A percentile compares a stretch with the other conserved stretches of the same genome.
phyloP scores from a whole-genome alignment of 306 rosid genomes.

The Quercus gilva region DNA sequence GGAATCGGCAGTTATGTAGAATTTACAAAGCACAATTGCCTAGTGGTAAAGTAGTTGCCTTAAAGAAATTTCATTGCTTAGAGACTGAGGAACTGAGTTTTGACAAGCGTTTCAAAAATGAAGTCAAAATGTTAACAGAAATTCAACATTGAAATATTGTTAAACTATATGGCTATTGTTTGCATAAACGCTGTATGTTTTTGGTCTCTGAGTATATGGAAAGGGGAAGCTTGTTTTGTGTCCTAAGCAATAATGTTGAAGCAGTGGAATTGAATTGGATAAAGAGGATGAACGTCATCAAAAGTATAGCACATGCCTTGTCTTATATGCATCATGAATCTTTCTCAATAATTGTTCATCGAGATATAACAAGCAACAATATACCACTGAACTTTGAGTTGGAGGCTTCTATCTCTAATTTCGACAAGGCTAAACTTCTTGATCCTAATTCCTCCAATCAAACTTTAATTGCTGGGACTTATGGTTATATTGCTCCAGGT shows the following conservation, averaged over 20 bases:
- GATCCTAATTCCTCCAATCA: too few species aligned
- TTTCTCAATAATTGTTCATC: conserved; percentile 2
- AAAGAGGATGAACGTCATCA: conserved; percentile 7
- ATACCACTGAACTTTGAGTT: too few species aligned
- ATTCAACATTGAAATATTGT: conserved; percentile 5
- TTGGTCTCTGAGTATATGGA: conserved; percentile 23
- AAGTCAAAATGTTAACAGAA: conserved; percentile 6
- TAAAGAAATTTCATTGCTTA: conserved; percentile 8
- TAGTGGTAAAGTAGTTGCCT: conserved; percentile 4
- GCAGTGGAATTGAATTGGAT: conserved; percentile 7
- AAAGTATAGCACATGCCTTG: conserved; percentile 2
- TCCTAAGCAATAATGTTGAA: neutral
- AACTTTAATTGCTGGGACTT: too few species aligned
- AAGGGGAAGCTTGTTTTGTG: conserved; percentile 13
- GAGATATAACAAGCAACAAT: conserved; percentile 13
- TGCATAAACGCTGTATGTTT: conserved; percentile 17
- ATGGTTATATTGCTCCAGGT: too few species aligned
- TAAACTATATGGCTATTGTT: conserved; percentile 13
- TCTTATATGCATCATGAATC: conserved; percentile 25
- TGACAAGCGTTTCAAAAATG: conserved; percentile 2
- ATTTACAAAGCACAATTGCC: conserved; percentile 14
- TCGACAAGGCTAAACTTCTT: too few species aligned
- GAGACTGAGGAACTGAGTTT: neutral
- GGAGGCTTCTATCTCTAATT: too few species aligned
- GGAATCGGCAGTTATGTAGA: conserved; percentile 1